phyloP scores from a whole-genome alignment of 2,329 filamentous ascomycete genomes.

The Pseudogymnoascus pannorum region DNA sequence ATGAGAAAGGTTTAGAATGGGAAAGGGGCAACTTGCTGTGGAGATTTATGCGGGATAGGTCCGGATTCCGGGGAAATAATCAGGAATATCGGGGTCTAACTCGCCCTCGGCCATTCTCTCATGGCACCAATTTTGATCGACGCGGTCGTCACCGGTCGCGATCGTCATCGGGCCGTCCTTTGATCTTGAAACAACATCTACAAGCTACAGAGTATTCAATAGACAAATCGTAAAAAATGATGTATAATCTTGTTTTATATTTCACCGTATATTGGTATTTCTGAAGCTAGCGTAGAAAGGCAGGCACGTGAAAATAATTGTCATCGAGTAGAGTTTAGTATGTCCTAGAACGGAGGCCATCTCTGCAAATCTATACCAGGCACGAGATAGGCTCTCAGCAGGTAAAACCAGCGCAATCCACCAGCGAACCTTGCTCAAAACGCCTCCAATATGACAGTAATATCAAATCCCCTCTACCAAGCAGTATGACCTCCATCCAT shows the following conservation, averaged over 20 bases:
- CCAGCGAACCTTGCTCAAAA: neutral
- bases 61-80: neutral
- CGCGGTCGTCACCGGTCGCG: neutral
- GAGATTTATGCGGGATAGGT: constrained; percentile 2
- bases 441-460: neutral
- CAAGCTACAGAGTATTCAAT: neutral
- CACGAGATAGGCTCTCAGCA: neutral
- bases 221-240: neutral
- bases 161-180: constrained; percentile 2
- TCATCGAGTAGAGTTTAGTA: neutral
- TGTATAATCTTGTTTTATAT: neutral
- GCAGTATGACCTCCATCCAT: neutral
- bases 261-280: neutral
- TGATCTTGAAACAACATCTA: neutral
- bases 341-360: neutral
- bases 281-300: neutral
- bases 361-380: neutral
- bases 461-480: neutral
- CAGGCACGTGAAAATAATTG: neutral
- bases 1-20: neutral
- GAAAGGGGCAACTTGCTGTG: neutral
- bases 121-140: neutral
- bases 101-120: neutral
- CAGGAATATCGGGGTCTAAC: neutral
- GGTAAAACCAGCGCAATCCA: neutral